These are phyloP conservation scores for Ganoderma resinaceum DNA, from an alignment of 1,284 basidiomycete species.

Conservation along the genomic window DNA sequence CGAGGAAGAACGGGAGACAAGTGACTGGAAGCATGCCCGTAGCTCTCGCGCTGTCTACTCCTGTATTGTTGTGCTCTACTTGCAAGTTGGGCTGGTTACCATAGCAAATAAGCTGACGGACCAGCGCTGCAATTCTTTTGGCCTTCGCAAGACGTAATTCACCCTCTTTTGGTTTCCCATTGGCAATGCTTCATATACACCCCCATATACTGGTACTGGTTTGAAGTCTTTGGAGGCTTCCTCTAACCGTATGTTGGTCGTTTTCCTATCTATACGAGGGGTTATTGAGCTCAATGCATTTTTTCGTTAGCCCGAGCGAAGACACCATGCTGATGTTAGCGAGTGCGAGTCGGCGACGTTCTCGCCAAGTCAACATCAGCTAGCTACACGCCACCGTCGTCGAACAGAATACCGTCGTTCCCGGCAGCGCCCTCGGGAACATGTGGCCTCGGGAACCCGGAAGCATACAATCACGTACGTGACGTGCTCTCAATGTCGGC, in stretches of 20 bases:
- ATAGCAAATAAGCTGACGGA: neutral
- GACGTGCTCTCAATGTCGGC: neutral
- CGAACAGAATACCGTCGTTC: neutral
- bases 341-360: too few relatives aligned
- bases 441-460: neutral
- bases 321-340: too few relatives aligned
- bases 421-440: neutral
- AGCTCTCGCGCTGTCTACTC: neutral
- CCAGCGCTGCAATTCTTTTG: neutral
- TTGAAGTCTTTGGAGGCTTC: neutral
- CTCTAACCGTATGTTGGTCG: neutral
- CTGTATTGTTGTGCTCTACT: neutral
- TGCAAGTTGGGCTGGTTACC: neutral
- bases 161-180: neutral
- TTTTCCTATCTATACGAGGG: neutral
- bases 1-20: constrained; percentile 6
- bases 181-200: neutral
- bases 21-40: neutral
- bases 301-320: too few relatives aligned
- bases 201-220: neutral
- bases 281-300: too few relatives aligned
- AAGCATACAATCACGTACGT: neutral
- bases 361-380: neutral
- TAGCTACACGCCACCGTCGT: neutral
- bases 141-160: neutral